A percentile compares a stretch with the other conserved stretches of the same genome.
Conservation (phyloP, 1,139 yeast genomes). For the Saccharomyces hybrid region DNA sequence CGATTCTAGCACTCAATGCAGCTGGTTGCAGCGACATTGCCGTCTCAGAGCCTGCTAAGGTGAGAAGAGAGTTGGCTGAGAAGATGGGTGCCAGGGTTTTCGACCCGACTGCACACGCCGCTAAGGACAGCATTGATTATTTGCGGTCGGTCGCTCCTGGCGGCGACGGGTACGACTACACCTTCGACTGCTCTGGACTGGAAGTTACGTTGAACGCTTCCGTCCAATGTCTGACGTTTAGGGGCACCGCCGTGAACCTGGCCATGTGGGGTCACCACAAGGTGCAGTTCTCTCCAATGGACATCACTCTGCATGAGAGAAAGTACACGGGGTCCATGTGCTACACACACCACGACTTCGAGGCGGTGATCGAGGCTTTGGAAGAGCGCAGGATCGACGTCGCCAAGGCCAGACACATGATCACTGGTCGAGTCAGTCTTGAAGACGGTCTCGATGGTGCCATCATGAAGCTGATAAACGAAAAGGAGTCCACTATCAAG, state of each 20-base stretch:
- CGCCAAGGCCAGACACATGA: slow-evolving; percentile 37
- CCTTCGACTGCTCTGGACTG: slow-evolving; percentile 59
- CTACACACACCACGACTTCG: slow-evolving; percentile 42
- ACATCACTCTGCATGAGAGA: slow-evolving; percentile 41
- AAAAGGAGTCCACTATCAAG: slow-evolving; percentile 46
- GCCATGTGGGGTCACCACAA: slow-evolving; percentile 53
- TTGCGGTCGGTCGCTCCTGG: slow-evolving; percentile 39
- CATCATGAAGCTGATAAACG: slow-evolving; percentile 38
- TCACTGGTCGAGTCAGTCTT: slow-evolving; percentile 40
- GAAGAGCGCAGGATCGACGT: slow-evolving; percentile 36
- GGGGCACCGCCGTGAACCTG: slow-evolving; percentile 56
- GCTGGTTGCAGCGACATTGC: slow-evolving; percentile 47
- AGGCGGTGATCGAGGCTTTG: slow-evolving; percentile 43
- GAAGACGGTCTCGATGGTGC: slow-evolving; percentile 42
- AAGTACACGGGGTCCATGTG: slow-evolving; percentile 46
- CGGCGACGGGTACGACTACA: slow-evolving; percentile 48
- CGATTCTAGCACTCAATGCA: slow-evolving; percentile 50
- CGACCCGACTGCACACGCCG: slow-evolving; percentile 39
- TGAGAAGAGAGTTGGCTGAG: slow-evolving; percentile 47
- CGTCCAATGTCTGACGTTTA: slow-evolving; percentile 45
- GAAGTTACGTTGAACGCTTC: slow-evolving; percentile 48
- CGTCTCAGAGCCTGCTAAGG: slow-evolving; percentile 53
- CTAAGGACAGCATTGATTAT: slow-evolving; percentile 32
- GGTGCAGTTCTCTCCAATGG: slow-evolving; percentile 44
- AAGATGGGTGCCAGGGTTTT: slow-evolving; percentile 44